These are phyloP conservation scores for Termitomyces sp. DNA, from an alignment of 768 basidiomycete species.

Conservation along the genomic window DNA sequence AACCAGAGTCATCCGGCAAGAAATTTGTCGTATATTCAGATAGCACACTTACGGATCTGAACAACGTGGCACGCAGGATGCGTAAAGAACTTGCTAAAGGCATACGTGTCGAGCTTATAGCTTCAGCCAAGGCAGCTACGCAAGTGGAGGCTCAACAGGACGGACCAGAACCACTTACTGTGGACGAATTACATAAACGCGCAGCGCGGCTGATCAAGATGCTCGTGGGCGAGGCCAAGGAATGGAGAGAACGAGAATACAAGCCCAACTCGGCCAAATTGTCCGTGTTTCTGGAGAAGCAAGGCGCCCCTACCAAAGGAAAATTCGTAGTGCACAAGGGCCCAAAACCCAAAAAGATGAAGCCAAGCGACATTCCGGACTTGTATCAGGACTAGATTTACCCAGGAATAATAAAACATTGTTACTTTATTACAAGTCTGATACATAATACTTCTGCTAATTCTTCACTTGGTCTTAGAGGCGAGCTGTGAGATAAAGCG, in stretches of 20 bases:
- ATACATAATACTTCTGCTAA: background rate
- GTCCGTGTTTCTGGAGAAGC: background rate
- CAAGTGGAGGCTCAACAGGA: background rate
- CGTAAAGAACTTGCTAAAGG: background rate
- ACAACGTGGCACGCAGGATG: background rate
- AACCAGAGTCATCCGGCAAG: background rate
- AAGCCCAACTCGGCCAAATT: background rate
- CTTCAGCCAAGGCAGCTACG: background rate
- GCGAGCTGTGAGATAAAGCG: background rate
- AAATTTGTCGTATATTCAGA: background rate
- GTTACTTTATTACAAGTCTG: background rate
- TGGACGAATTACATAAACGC: background rate
- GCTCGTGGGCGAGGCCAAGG: background rate
- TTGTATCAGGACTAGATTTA: constrained; percentile 3
- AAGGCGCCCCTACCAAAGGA: background rate
- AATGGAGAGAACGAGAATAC: background rate
- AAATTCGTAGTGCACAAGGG: constrained; percentile 3
- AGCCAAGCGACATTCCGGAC: background rate
- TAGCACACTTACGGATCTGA: background rate
- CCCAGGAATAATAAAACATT: background rate
- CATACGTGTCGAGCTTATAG: background rate
- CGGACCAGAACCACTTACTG: too few relatives aligned
- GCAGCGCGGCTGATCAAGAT: background rate
- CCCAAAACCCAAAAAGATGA: constrained; percentile 7
- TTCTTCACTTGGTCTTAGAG: background rate